Evolutionary conservation across 306 rosid genomes (phyloP).

Genomic region (Malus asiatica): DNA sequence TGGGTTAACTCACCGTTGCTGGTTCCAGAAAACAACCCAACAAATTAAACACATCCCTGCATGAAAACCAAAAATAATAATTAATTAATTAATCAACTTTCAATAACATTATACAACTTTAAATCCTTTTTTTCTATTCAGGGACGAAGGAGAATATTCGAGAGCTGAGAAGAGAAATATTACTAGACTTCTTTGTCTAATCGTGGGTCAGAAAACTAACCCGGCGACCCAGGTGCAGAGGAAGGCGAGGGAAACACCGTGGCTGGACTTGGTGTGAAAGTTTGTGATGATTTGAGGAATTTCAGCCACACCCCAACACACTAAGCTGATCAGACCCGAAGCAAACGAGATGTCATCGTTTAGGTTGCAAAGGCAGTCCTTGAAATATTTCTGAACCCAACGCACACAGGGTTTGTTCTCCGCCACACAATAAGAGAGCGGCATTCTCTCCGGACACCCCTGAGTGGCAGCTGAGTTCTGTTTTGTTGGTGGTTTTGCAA

Average conservation of each 20-base stretch:
- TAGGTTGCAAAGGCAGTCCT: conserved; percentile 73
- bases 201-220: conserved; percentile 12
- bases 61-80: not conserved
- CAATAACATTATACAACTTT: not conserved
- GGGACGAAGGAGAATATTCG: not conserved
- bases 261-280: conserved; percentile 69
- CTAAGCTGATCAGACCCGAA: conserved; percentile 54
- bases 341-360: conserved; percentile 65
- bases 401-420: conserved; percentile 53
- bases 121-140: not conserved
- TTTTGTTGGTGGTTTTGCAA: not conserved
- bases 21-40: conserved; percentile 88
- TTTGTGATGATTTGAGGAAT: conserved; percentile 90
- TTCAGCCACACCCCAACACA: conserved; percentile 86
- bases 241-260: conserved; percentile 80
- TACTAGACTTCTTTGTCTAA: not conserved
- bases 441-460: conserved; percentile 29
- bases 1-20: conserved; percentile 61
- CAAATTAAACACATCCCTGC: conserved; percentile 74
- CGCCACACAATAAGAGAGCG: conserved; percentile 49
- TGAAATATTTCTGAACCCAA: conserved; percentile 66
- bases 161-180: not conserved
- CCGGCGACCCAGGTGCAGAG: conserved; percentile 97
- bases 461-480: not conserved
- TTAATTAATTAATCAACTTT: too few species aligned